phyloP scores from a whole-genome alignment of 2,329 filamentous ascomycete species.

The Exserohilum rostratum region DNA sequence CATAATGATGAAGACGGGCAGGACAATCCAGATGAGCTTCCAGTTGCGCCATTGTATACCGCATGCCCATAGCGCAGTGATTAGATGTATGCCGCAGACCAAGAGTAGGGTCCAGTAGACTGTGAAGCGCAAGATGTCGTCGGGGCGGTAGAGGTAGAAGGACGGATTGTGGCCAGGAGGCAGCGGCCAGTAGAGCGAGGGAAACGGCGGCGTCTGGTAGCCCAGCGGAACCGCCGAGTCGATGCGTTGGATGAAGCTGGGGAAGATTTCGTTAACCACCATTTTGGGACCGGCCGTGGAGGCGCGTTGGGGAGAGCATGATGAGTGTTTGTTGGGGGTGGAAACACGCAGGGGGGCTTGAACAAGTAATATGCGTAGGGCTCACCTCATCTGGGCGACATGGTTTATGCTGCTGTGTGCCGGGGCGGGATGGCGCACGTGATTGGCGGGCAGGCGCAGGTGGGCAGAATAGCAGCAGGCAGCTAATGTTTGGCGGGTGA shows the following conservation, averaged over 20 bases:
- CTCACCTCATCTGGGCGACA: slow-evolving; percentile 44
- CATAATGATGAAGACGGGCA: slow-evolving; percentile 71
- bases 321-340: not conserved
- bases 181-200: slow-evolving; percentile 79
- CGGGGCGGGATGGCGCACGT: not conserved
- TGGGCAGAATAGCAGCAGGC: not conserved
- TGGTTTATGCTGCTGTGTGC: slow-evolving; percentile 12
- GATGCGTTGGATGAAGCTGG: slow-evolving; percentile 54
- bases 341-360: not conserved
- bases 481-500: not conserved
- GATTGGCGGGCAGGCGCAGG: not conserved
- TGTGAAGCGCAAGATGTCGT: slow-evolving; percentile 87
- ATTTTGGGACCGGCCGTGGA: not conserved
- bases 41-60: slow-evolving; percentile 68
- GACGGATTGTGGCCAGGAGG: slow-evolving; percentile 62
- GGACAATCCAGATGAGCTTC: slow-evolving; percentile 71
- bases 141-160: slow-evolving; percentile 72
- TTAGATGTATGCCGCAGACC: slow-evolving; percentile 75
- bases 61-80: slow-evolving; percentile 73
- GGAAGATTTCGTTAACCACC: slow-evolving; percentile 9
- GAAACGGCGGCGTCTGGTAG: slow-evolving; percentile 76
- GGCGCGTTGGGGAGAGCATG: not conserved
- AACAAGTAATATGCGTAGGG: not conserved
- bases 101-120: slow-evolving; percentile 84
- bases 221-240: slow-evolving; percentile 57